These are phyloP conservation scores for Articulospora tetracladia DNA, from an alignment of 495 filamentous ascomycete genomes.

Conservation along the genomic window DNA sequence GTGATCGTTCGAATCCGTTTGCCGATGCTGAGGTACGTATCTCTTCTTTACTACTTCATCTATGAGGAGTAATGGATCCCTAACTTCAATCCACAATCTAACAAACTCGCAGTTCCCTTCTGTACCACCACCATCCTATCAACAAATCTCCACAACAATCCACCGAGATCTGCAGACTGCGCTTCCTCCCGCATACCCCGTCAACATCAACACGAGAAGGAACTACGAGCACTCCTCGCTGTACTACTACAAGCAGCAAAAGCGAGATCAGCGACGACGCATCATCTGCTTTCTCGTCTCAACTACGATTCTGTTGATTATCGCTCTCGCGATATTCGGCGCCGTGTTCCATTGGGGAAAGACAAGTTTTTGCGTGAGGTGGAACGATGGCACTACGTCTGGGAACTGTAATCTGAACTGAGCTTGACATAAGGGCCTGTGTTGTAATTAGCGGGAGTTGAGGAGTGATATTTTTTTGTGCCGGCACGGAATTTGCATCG, in stretches of 20 bases:
- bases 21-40: background rate
- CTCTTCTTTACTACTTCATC: too few species aligned
- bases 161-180: background rate
- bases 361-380: slow-evolving; percentile 8
- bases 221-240: background rate
- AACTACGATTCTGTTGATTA: background rate
- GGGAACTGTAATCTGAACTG: background rate
- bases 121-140: background rate
- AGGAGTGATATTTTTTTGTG: too few species aligned
- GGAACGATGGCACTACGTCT: slow-evolving; percentile 11
- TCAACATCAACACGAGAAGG: background rate
- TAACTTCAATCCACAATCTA: too few species aligned
- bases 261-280: background rate
- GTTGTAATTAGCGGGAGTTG: background rate
- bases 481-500: too few species aligned
- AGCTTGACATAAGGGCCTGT: too few species aligned
- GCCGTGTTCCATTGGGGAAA: slow-evolving; percentile 15
- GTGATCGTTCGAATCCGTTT: background rate
- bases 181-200: background rate
- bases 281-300: background rate
- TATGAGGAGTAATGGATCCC: too few species aligned
- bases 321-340: slow-evolving; percentile 6
- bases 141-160: background rate
- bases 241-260: background rate
- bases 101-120: background rate